A percentile compares a stretch with the other conserved stretches of the same genome.
Evolutionary conservation across 2,329 filamentous ascomycete species (phyloP).

Genomic region (Pyricularia sp.): DNA sequence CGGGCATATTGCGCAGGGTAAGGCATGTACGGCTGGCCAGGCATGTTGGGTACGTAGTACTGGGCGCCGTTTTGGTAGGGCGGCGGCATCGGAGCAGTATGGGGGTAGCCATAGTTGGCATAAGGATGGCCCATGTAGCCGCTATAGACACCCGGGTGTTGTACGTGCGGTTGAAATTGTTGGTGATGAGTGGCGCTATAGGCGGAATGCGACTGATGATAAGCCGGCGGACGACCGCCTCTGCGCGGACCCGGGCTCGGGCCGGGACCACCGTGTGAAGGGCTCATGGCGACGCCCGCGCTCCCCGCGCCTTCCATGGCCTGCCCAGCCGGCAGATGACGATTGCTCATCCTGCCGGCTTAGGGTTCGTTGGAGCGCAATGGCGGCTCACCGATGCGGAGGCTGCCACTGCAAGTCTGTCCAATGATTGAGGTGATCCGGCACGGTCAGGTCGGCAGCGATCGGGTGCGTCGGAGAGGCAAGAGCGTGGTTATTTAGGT

Average conservation of each 20-base stretch:
- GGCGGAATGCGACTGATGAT: conserved; percentile 17
- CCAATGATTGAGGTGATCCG: background rate
- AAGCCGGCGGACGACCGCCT: conserved; percentile 23
- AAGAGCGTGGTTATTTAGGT: background rate
- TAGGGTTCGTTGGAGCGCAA: conserved; percentile 31
- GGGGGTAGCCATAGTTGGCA: conserved; percentile 34
- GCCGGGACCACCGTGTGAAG: conserved; percentile 15
- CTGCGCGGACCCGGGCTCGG: conserved; percentile 18
- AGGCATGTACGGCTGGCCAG: conserved; percentile 31
- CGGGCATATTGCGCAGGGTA: conserved; percentile 37
- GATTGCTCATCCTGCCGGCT: conserved; percentile 69
- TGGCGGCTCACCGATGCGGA: conserved; percentile 22
- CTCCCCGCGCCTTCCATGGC: conserved; percentile 38
- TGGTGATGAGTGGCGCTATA: conserved; percentile 9
- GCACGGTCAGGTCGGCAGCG: background rate
- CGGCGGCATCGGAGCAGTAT: conserved; percentile 37
- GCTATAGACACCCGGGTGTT: conserved; percentile 38
- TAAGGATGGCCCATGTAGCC: conserved; percentile 40
- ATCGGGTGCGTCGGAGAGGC: background rate
- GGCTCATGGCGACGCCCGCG: conserved; percentile 9
- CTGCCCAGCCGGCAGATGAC: conserved; percentile 71
- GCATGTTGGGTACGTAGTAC: conserved; percentile 19
- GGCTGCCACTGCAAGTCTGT: conserved; percentile 15
- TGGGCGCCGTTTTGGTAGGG: conserved; percentile 42
- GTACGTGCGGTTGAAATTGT: conserved; percentile 16